Evolutionary conservation across 305 asterid species (phyloP).

Genomic region (Andrographis paniculata): DNA sequence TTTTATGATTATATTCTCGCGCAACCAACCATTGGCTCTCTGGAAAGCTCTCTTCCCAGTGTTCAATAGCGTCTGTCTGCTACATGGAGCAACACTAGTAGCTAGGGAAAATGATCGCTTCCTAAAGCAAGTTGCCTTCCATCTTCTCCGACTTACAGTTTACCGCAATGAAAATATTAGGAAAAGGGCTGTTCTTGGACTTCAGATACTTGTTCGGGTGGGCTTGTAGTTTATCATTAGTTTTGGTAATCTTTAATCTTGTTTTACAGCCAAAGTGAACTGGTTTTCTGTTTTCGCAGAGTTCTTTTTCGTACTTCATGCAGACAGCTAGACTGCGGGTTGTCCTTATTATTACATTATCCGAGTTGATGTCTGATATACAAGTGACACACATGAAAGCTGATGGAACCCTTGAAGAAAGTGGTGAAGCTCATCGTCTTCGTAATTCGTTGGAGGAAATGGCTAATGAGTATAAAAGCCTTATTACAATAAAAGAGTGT

Average conservation of each 20-base stretch:
- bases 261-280: constrained; percentile 14
- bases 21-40: constrained; percentile 80
- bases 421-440: constrained; percentile 90
- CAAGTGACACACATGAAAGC: constrained; percentile 92
- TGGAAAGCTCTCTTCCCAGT: constrained; percentile 91
- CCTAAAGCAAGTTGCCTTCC: constrained; percentile 91
- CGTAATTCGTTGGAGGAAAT: constrained; percentile 82
- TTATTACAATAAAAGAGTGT: constrained; percentile 46
- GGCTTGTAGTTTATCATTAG: constrained; percentile 14
- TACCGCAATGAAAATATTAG: constrained; percentile 83
- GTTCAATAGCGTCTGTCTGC: constrained; percentile 70
- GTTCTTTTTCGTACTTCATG: constrained; percentile 70
- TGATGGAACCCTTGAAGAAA: constrained; percentile 94
- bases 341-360: constrained; percentile 84
- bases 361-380: constrained; percentile 99
- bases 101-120: constrained; percentile 98
- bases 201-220: constrained; percentile 95
- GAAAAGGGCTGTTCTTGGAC: constrained; percentile 86
- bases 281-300: constrained; percentile 42
- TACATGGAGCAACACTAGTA: constrained; percentile 94
- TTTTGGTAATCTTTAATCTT: constrained; percentile 15
- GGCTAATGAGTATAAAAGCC: constrained; percentile 73
- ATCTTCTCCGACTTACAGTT: constrained; percentile 94
- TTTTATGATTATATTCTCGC: constrained; percentile 78
- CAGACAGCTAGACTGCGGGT: constrained; percentile 89